Evolutionary conservation across 2,329 filamentous ascomycete genomes (phyloP).

Genomic region (Pseudogymnoascus sp.): DNA sequence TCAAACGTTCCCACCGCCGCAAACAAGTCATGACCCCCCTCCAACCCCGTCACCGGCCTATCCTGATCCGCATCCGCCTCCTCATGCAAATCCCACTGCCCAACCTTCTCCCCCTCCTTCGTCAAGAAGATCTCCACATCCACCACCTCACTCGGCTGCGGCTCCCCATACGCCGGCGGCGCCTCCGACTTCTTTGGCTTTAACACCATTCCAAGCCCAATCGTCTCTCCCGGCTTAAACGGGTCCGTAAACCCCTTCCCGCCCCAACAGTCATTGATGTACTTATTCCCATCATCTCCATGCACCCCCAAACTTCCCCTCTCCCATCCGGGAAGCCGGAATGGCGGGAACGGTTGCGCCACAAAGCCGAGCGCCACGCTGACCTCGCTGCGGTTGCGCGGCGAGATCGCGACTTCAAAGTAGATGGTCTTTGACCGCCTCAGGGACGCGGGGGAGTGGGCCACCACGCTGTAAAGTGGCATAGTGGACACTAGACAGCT

Average conservation of each 20-base stretch:
- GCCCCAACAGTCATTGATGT: constrained; percentile 66
- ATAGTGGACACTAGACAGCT: constrained; percentile 57
- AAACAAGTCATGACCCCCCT: constrained; percentile 62
- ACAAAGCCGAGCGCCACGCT: constrained; percentile 59
- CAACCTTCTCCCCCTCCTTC: constrained; percentile 49
- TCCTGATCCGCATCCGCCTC: constrained; percentile 58
- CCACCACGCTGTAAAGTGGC: constrained; percentile 55
- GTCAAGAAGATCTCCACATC: constrained; percentile 62
- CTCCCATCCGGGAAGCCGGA: constrained; percentile 75
- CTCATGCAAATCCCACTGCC: constrained; percentile 66
- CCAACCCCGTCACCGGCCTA: constrained; percentile 55
- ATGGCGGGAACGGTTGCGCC: constrained; percentile 67
- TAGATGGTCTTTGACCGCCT: constrained; percentile 49
- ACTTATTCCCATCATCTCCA: constrained; percentile 69
- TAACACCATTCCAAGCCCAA: constrained; percentile 66
- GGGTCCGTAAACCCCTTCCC: constrained; percentile 58
- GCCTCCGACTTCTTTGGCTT: constrained; percentile 18
- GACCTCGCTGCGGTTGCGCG: constrained; percentile 31
- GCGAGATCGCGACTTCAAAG: constrained; percentile 59
- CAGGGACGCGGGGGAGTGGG: constrained; percentile 47
- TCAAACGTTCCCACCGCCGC: constrained; percentile 65
- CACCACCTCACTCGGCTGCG: constrained; percentile 24
- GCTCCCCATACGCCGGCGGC: constrained; percentile 26
- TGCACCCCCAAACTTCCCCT: constrained; percentile 68
- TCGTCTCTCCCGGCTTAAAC: constrained; percentile 56